Percentiles rank a stretch among this genome's conserved stretches.
Evolutionary conservation across 2,329 filamentous ascomycete species (phyloP).

Genomic region (Epichloe sibirici): DNA sequence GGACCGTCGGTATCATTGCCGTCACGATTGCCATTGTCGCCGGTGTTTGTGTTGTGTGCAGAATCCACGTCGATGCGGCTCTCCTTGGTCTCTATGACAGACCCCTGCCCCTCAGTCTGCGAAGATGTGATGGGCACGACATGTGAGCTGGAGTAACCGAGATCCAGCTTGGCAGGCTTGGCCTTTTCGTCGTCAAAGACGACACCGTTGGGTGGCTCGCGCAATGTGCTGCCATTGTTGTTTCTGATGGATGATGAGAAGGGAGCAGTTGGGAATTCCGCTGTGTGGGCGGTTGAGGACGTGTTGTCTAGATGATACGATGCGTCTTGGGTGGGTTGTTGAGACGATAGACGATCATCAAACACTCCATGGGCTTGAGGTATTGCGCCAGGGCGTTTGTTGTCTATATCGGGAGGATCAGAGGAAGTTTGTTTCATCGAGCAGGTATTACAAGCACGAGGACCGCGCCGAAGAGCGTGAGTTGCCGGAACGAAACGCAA

Average conservation of each 20-base stretch:
- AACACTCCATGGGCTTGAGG: conserved; percentile 42
- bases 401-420: conserved; percentile 41
- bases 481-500: neutral
- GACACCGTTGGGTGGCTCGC: conserved; percentile 6
- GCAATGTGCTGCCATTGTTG: conserved; percentile 12
- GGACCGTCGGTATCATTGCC: neutral
- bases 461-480: conserved; percentile 1
- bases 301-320: conserved; percentile 5
- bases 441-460: conserved; percentile 20
- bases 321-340: conserved; percentile 10
- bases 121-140: conserved; percentile 29
- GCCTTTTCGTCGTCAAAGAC: conserved; percentile 8
- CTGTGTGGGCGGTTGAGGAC: neutral
- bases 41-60: conserved; percentile 16
- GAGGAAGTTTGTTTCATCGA: conserved; percentile 52
- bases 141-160: conserved; percentile 16
- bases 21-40: conserved; percentile 15
- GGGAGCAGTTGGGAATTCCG: neutral
- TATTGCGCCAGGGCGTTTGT: conserved; percentile 42
- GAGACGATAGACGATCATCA: conserved; percentile 21
- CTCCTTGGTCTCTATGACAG: conserved; percentile 35
- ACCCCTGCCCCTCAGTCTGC: conserved; percentile 42
- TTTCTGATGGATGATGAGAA: conserved; percentile 8
- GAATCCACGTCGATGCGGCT: conserved; percentile 3
- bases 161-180: conserved; percentile 10